These are phyloP conservation scores for Pelargonium nanum DNA, from an alignment of 345 rosid genomes.

Conservation along the genomic window DNA sequence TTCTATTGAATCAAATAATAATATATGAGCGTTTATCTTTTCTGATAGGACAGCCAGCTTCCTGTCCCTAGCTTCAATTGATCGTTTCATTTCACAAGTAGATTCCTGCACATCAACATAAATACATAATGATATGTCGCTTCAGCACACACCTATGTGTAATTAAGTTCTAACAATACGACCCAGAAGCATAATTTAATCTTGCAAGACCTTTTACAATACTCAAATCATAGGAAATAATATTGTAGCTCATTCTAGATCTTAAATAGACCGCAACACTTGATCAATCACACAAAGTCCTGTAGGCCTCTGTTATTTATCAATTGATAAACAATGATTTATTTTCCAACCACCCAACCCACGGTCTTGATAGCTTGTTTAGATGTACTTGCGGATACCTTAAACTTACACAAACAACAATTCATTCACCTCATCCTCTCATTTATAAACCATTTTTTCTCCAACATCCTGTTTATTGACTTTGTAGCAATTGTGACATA, in stretches of 20 bases:
- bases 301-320: too few species aligned
- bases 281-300: too few species aligned
- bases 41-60: constrained; percentile 35
- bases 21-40: constrained; percentile 55
- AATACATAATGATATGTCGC: not conserved
- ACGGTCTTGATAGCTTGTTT: too few species aligned
- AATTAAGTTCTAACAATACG: not conserved
- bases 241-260: too few species aligned
- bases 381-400: not conserved
- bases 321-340: too few species aligned
- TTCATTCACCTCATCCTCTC: not conserved
- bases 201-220: not conserved
- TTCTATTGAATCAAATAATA: constrained; percentile 68
- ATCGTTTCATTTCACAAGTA: constrained; percentile 52
- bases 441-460: too few species aligned
- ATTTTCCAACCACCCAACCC: too few species aligned
- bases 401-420: not conserved
- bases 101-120: constrained; percentile 49
- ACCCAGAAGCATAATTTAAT: not conserved
- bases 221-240: too few species aligned
- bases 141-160: not conserved
- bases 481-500: too few species aligned
- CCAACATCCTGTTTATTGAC: too few species aligned
- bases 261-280: too few species aligned
- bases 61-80: constrained; percentile 47